Evolutionary conservation across 2,329 filamentous ascomycete genomes (phyloP), one percentile per base, ranked within the genome.

Genomic region (Xylariaceae sp.): DNA sequence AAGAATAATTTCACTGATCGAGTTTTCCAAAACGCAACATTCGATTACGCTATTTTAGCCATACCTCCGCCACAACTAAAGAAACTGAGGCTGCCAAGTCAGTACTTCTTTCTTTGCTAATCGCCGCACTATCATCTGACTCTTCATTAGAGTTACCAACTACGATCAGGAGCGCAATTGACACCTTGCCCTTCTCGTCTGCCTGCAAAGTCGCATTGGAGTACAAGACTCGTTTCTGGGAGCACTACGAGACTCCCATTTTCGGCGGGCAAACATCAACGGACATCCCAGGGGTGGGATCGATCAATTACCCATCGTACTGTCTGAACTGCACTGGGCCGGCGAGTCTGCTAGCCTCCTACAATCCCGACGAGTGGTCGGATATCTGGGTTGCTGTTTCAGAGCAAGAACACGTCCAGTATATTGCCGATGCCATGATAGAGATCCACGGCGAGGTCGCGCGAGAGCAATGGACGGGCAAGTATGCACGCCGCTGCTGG

Each of bases 271-370:
- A 79, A 39, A 77, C 77, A 3, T 58, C 60, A 0, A 80, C 77
- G 1, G 81, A 87, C 58, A 85, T 87, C 49, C 77, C 83, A 0
- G 81, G 82, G 21, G 77, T 88, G 49, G 82, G 83, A 20, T 77
- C 70, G 39, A 76, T 87, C 56, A 88, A 85, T 75, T 89, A 88
- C 68, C 86, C 86, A 0, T 80, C 81, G 5, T 88, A 88, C 73
- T 76, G 83, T 57, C 74, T 89, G 67, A 89, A 88, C 72, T 77
- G 78, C 33, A 82, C 80, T 0, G 80, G 83, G 0, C 84, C 83
- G 0, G 85, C 84, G 6, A 79, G 83, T 0, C 77, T 89, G 36
- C 76, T 89, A 1, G 86, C 75, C 1, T 81, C 77, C 18, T 89
- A 89, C 71, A 64, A 74, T 26, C 77, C 74, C 1, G 79, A 75